Conservation (phyloP, 2,329 filamentous ascomycete species). For the Fusarium bactridioides region DNA sequence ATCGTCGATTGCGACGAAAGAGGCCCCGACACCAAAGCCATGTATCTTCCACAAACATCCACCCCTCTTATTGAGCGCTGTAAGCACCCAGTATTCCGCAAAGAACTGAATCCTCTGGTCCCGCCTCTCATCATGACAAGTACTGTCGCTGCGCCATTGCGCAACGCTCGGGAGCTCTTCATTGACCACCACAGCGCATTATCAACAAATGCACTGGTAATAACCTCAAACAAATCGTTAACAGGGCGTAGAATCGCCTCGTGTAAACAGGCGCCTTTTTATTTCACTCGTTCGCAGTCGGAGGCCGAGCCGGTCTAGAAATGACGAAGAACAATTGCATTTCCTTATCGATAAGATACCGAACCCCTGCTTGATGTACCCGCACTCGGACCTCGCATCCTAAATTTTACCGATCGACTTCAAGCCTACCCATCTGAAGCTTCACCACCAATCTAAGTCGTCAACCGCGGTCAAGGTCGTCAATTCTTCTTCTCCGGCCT, state of each 20-base stretch:
- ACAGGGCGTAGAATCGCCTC: neutral
- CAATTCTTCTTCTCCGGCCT: conserved; percentile 21
- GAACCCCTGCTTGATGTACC: conserved; percentile 20
- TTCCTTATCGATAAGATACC: conserved; percentile 42
- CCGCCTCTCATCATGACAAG: conserved; percentile 17
- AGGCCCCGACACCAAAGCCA: neutral
- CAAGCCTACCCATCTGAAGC: conserved; percentile 12
- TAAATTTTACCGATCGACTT: conserved; percentile 42
- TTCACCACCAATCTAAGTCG: conserved; percentile 15
- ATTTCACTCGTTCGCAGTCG: conserved; percentile 6
- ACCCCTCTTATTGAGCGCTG: neutral
- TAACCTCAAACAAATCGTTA: neutral
- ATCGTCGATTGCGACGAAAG: neutral
- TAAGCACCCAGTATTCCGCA: neutral
- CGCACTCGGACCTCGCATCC: conserved; percentile 31
- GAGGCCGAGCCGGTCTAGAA: conserved; percentile 20
- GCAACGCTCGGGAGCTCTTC: conserved; percentile 36
- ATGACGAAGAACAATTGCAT: conserved; percentile 19
- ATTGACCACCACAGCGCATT: conserved; percentile 35
- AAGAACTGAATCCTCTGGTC: conserved; percentile 33
- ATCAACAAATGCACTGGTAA: neutral
- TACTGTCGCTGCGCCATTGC: conserved; percentile 32
- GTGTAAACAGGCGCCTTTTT: neutral
- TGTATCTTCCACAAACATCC: neutral
- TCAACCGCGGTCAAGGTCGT: conserved; percentile 11